Conservation (phyloP, 1,139 yeast species). For the Yamadazyma atlantica region DNA sequence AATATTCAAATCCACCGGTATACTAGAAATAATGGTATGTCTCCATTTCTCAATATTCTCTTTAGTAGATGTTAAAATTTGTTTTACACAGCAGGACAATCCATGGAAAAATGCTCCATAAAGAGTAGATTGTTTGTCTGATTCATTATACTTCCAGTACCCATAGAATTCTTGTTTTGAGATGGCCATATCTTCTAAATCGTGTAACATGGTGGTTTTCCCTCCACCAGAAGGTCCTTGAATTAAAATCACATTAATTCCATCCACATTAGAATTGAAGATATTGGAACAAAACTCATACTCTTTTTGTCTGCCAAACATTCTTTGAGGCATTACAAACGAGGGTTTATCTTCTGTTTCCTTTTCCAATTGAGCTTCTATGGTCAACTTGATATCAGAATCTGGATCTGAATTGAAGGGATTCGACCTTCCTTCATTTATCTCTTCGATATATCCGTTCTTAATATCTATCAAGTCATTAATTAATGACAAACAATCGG, state of each 20-base stretch:
- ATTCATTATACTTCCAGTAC: constrained; percentile 40
- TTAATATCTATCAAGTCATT: constrained; percentile 33
- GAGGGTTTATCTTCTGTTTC: constrained; percentile 4
- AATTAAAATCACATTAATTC: constrained; percentile 33
- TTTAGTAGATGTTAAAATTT: constrained; percentile 41
- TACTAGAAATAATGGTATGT: constrained; percentile 36
- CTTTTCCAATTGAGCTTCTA: constrained; percentile 4
- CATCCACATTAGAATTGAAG: constrained; percentile 8
- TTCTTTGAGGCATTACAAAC: constrained; percentile 23
- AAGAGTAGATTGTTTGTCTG: constrained; percentile 31
- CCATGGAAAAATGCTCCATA: constrained; percentile 29
- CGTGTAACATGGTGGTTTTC: constrained; percentile 45
- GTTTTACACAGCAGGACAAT: constrained; percentile 40
- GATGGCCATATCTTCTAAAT: constrained; percentile 37
- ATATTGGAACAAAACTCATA: constrained; percentile 23
- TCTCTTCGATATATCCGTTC: constrained; percentile 20
- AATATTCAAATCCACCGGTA: constrained; percentile 44
- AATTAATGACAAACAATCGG: constrained; percentile 35
- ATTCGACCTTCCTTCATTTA: constrained; percentile 6
- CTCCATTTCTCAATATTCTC: constrained; percentile 44
- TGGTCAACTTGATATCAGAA: constrained; percentile 1
- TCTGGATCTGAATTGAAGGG: constrained; percentile 1
- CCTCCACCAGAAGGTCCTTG: constrained; percentile 52
- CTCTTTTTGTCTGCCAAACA: constrained; percentile 39
- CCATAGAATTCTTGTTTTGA: constrained; percentile 40